A percentile compares a stretch with the other conserved stretches of the same genome.
These are phyloP conservation scores for Zanthoxylum bungeanum DNA, from an alignment of 345 rosid genomes.

Conservation along the genomic window DNA sequence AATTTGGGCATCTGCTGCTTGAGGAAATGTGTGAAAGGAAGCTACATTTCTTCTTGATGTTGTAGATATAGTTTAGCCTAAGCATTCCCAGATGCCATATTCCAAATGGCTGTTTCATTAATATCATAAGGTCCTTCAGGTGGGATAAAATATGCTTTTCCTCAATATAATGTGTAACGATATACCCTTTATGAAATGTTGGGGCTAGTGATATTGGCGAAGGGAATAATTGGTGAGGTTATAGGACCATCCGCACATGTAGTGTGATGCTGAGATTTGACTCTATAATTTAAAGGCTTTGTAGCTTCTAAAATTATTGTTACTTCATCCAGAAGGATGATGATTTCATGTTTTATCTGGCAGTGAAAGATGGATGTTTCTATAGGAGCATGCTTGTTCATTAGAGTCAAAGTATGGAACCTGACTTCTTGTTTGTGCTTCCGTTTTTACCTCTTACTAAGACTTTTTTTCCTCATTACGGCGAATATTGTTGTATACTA, in stretches of 20 bases:
- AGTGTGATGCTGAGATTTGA: no score
- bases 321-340: neutral
- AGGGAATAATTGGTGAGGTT: neutral
- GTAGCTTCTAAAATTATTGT: neutral
- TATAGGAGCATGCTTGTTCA: neutral
- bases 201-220: neutral
- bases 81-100: neutral
- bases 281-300: no score
- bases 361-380: neutral
- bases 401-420: neutral
- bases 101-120: neutral
- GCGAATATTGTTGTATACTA: no score
- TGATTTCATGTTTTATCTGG: neutral
- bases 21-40: constrained; percentile 18
- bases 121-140: neutral
- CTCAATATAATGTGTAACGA: no score
- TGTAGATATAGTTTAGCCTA: neutral
- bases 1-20: constrained; percentile 13
- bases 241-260: neutral
- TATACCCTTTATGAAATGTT: neutral
- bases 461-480: no score
- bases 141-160: neutral
- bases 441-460: neutral
- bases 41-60: neutral
- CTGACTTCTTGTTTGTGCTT: no score